phyloP scores from a whole-genome alignment of 495 filamentous ascomycete genomes.

The Opeltia flavorubescens region DNA sequence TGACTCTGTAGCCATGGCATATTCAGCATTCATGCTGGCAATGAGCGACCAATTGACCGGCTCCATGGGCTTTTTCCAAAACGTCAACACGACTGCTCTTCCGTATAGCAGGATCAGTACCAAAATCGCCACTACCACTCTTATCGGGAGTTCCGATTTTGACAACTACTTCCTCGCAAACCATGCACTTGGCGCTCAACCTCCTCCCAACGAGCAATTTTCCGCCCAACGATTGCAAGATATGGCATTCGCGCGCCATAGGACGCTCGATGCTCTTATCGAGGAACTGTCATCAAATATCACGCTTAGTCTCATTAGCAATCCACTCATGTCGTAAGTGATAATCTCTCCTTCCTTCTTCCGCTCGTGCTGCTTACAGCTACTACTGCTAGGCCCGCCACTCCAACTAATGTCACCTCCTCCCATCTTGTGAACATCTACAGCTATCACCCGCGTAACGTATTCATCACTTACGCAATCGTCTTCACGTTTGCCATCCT shows the following conservation, averaged over 20 bases:
- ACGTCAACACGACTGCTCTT: neutral
- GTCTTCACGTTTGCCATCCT: slow-evolving; percentile 9
- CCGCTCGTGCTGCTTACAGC: neutral
- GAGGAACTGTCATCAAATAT: slow-evolving; percentile 14
- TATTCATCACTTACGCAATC: slow-evolving; percentile 14
- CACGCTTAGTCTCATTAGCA: slow-evolving; percentile 15
- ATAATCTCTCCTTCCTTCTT: neutral
- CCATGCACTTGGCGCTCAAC: neutral
- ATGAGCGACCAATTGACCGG: slow-evolving; percentile 11
- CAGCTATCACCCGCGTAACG: slow-evolving; percentile 9
- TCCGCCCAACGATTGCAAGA: slow-evolving; percentile 12
- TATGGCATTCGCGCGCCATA: slow-evolving; percentile 10
- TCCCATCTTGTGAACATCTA: slow-evolving; percentile 6
- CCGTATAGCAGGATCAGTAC: slow-evolving; percentile 7
- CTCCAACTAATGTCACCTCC: neutral
- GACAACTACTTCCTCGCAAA: slow-evolving; percentile 14
- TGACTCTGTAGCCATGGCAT: slow-evolving; percentile 3
- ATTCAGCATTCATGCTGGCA: slow-evolving; percentile 11
- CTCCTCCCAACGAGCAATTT: neutral
- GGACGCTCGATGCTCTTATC: slow-evolving; percentile 11
- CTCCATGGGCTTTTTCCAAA: slow-evolving; percentile 9
- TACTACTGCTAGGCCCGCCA: neutral
- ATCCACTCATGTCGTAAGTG: slow-evolving; percentile 11
- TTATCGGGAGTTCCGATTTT: slow-evolving; percentile 13
- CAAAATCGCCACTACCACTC: slow-evolving; percentile 8